Evolutionary conservation across 495 filamentous ascomycete genomes (phyloP).

Genomic region (Aspergillus hancockii): DNA sequence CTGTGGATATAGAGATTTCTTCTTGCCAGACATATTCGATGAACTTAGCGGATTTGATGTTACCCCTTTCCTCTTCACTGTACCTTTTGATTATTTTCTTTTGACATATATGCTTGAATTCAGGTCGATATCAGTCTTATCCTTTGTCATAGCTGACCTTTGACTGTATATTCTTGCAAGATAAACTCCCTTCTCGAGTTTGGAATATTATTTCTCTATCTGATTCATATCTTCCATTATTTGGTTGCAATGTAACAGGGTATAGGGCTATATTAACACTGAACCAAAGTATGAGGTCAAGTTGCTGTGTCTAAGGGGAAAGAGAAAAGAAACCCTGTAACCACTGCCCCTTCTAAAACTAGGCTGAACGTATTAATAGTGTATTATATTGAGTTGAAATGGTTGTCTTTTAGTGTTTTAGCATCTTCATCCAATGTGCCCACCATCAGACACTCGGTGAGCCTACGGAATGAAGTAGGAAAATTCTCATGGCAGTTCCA

Average conservation of each 20-base stretch:
- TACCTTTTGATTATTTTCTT: background rate
- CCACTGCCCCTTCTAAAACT: no score
- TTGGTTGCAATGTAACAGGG: no score
- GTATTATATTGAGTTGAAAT: no score
- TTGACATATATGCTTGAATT: background rate
- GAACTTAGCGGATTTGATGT: constrained; percentile 26
- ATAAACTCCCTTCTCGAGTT: background rate
- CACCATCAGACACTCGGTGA: background rate
- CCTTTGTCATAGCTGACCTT: background rate
- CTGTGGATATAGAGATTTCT: constrained; percentile 18
- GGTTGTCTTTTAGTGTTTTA: no score
- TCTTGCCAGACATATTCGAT: constrained; percentile 17
- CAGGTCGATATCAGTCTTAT: background rate
- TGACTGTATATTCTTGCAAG: background rate
- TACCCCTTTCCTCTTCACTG: constrained; percentile 11
- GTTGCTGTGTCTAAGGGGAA: no score
- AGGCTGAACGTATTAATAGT: no score
- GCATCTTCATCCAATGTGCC: background rate
- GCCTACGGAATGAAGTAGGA: background rate
- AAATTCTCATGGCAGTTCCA: background rate
- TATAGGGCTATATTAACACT: no score
- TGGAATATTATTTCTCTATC: no score
- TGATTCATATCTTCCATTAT: no score
- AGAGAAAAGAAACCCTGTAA: no score
- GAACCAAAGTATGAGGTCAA: no score